Percentiles rank a stretch among this genome's conserved stretches.
These are phyloP conservation scores for Manihot esculenta DNA, from an alignment of 441 rosid species.

Conservation along the genomic window DNA sequence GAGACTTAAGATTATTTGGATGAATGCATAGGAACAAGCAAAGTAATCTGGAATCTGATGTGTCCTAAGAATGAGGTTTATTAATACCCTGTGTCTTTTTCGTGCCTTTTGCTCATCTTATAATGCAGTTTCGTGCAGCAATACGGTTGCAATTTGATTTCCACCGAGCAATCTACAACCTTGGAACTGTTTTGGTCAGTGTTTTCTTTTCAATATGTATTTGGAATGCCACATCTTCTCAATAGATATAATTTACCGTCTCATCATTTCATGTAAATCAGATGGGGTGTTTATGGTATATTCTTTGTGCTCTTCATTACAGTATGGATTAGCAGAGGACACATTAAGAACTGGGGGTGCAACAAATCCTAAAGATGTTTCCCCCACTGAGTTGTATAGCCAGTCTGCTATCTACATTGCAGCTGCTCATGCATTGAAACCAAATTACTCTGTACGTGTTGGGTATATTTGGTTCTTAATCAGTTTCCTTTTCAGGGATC, in stretches of 20 bases:
- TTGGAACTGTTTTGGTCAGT: slow-evolving; percentile 97
- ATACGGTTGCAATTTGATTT: slow-evolving; percentile 95
- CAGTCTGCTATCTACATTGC: slow-evolving; percentile 98
- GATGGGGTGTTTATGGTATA: not conserved
- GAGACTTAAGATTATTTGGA: slow-evolving; percentile 32
- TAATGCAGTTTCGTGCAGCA: slow-evolving; percentile 89
- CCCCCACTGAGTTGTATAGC: slow-evolving; percentile 88
- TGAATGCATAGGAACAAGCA: slow-evolving; percentile 29
- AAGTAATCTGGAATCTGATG: slow-evolving; percentile 26
- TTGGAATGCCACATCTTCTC: slow-evolving; percentile 8
- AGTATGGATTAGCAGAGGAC: slow-evolving; percentile 99
- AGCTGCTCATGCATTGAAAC: slow-evolving; percentile 97
- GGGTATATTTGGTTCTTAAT: not conserved
- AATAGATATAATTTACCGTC: not conserved
- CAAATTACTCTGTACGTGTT: slow-evolving; percentile 80
- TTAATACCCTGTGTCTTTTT: slow-evolving; percentile 19
- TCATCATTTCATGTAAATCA: not conserved
- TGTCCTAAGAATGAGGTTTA: not conserved
- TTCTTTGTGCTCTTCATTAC: slow-evolving; percentile 26
- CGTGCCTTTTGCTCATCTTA: slow-evolving; percentile 21
- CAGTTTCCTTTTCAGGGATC: not conserved
- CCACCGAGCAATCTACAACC: slow-evolving; percentile 97
- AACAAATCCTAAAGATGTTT: slow-evolving; percentile 60
- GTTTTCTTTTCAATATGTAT: slow-evolving; percentile 23
- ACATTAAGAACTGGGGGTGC: slow-evolving; percentile 81